Evolutionary conservation across 345 rosid genomes (phyloP), one percentile per base, ranked within the genome.

Genomic region (Pistacia atlantica): DNA sequence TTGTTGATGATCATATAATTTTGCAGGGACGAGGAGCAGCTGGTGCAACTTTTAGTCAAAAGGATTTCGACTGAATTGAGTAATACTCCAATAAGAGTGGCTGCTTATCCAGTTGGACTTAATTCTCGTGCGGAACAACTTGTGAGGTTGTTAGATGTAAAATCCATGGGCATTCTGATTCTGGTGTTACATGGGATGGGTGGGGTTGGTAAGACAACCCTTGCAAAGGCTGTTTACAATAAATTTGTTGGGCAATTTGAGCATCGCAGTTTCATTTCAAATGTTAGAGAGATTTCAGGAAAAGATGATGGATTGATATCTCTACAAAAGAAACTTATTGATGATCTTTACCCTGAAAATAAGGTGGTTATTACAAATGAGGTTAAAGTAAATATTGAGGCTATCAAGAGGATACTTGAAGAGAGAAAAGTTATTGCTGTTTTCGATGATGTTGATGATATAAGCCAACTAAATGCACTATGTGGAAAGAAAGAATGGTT

Each of bases 371-470:
- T 18, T 1, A 61, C 77, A 3, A 20, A 78, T 33, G 80, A 81
- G 13, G 71, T 84, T 51, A 7, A 54, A 8, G 46, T 42, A 2
- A 90, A 91, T 45, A 75, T 48, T 9, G 4, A 3, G 0, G 20
- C 17, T 46, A 82, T 92, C 52, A 84, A 61, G 74, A 37, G 35
- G 56, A 31, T 22, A 18, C 63, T 80, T 58, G 12, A 0, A 3
- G 90, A 80, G 16, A 77, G 73, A 67, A 81, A 67, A 56, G 86
- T 88, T 72, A 70, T 89, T 33, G 75, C 81, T 18, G 90, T 92
- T 67, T 80, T 92, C 5, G 95, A 94, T 68, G 91, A 94, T 77
- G 89, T 92, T 55, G 86, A 86, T 58, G 35, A 84, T 10, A 4
- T 54, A 46, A 71, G 51, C 58, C 92, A 92, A 63, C 56, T 92